Conservation (phyloP, 2,329 filamentous ascomycete species). For the Aspergillus pseudonomiae region DNA sequence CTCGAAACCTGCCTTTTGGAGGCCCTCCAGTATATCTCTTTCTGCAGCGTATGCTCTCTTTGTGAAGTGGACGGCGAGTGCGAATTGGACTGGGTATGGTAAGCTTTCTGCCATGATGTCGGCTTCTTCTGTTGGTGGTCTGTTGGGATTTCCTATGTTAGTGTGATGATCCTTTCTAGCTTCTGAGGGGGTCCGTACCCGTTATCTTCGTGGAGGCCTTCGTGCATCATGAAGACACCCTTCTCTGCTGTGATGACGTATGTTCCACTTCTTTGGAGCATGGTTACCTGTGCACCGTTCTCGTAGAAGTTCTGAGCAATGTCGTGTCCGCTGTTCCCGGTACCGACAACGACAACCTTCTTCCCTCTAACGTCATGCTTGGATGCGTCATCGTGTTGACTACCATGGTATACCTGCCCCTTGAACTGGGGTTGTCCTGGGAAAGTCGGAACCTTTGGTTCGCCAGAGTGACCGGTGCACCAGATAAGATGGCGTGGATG, state of each 20-base stretch:
- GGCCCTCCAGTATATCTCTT: constrained; percentile 46
- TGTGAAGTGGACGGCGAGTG: constrained; percentile 48
- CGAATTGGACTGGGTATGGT: constrained; percentile 52
- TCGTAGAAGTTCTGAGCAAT: constrained; percentile 56
- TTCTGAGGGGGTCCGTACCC: constrained; percentile 25
- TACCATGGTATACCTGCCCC: constrained; percentile 50
- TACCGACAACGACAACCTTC: constrained; percentile 53
- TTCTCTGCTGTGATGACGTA: constrained; percentile 53
- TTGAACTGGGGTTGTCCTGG: constrained; percentile 45
- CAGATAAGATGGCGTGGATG: constrained; percentile 52
- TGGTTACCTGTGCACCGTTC: constrained; percentile 54
- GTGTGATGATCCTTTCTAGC: not conserved
- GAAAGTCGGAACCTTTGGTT: constrained; percentile 47
- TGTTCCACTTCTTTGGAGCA: constrained; percentile 57
- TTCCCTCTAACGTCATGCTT: constrained; percentile 43
- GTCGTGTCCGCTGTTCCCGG: constrained; percentile 55
- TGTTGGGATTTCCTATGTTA: constrained; percentile 17
- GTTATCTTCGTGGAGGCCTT: constrained; percentile 51
- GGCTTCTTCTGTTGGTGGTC: constrained; percentile 54
- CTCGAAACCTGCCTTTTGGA: constrained; percentile 52
- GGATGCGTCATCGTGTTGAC: constrained; percentile 46
- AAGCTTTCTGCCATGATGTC: constrained; percentile 53
- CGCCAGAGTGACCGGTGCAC: constrained; percentile 50
- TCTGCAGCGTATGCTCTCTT: constrained; percentile 47
- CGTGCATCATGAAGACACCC: constrained; percentile 48